phyloP scores from a whole-genome alignment of 2,329 filamentous ascomycete genomes.

The Basipetospora chlamydospora region DNA sequence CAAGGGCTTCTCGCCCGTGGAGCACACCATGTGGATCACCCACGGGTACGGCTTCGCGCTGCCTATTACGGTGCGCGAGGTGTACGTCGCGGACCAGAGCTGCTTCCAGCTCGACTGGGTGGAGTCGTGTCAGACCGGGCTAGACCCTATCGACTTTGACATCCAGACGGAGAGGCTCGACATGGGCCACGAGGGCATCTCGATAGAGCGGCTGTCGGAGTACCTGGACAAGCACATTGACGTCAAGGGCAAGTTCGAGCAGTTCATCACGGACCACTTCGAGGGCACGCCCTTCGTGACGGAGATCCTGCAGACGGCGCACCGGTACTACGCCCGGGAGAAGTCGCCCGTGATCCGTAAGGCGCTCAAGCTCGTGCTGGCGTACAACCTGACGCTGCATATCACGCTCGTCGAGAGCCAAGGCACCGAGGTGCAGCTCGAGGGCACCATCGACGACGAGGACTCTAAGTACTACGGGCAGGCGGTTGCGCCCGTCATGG shows the following conservation, averaged over 20 bases:
- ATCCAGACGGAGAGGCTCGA: conserved; percentile 79
- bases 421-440: conserved; percentile 60
- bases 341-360: conserved; percentile 84
- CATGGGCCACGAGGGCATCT: conserved; percentile 78
- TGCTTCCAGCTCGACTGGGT: conserved; percentile 93
- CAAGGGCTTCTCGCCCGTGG: conserved; percentile 62
- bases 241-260: conserved; percentile 75
- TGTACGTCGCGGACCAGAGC: conserved; percentile 80
- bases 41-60: conserved; percentile 91
- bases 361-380: conserved; percentile 83
- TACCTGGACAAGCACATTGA: conserved; percentile 95
- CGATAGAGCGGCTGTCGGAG: conserved; percentile 64
- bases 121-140: conserved; percentile 54
- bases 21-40: conserved; percentile 74
- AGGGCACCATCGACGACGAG: conserved; percentile 75
- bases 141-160: conserved; percentile 71
- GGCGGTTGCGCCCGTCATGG: conserved; percentile 90
- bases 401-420: conserved; percentile 89
- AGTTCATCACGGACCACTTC: conserved; percentile 91
- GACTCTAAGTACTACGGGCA: conserved; percentile 80
- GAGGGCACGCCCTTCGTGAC: conserved; percentile 91
- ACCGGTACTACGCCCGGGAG: conserved; percentile 83
- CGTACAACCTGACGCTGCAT: conserved; percentile 89
- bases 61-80: conserved; percentile 84
- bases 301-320: conserved; percentile 89